These are phyloP conservation scores for Fusarium poae DNA, from an alignment of 2,329 filamentous ascomycete species.

Conservation along the genomic window DNA sequence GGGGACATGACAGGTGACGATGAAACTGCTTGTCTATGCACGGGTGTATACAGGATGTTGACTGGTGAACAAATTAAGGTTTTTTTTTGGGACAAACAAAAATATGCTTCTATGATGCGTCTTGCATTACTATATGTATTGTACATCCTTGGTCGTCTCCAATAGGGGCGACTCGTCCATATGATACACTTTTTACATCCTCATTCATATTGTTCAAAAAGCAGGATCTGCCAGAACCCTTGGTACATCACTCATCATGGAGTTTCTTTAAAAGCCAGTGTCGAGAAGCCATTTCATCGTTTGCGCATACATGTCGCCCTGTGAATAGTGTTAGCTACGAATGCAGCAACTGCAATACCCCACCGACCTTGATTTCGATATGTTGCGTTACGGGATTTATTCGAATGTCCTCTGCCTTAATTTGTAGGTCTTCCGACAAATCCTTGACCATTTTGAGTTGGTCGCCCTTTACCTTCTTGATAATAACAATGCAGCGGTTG, in stretches of 20 bases:
- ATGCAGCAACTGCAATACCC: background rate
- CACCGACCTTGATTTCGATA: slow-evolving; percentile 76
- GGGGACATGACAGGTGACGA: slow-evolving; percentile 40
- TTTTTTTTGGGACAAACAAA: slow-evolving; percentile 43
- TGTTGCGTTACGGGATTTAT: slow-evolving; percentile 75
- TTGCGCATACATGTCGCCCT: slow-evolving; percentile 54
- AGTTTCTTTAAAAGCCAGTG: slow-evolving; percentile 52
- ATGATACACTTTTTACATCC: slow-evolving; percentile 48
- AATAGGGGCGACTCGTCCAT: slow-evolving; percentile 42
- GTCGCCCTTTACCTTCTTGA: slow-evolving; percentile 86
- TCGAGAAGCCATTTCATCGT: slow-evolving; percentile 52
- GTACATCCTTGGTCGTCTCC: slow-evolving; percentile 46
- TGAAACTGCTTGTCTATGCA: slow-evolving; percentile 40
- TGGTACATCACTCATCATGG: background rate
- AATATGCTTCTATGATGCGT: slow-evolving; percentile 42
- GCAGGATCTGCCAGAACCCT: background rate
- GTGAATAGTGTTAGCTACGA: slow-evolving; percentile 9
- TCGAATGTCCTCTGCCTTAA: slow-evolving; percentile 67
- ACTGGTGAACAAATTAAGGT: slow-evolving; percentile 47
- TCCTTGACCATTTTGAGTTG: slow-evolving; percentile 72
- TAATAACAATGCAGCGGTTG: slow-evolving; percentile 77
- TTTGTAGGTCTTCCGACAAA: slow-evolving; percentile 68
- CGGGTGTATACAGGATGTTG: slow-evolving; percentile 46
- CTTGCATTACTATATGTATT: slow-evolving; percentile 50
- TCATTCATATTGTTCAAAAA: slow-evolving; percentile 3